Evolutionary conservation across 2,329 filamentous ascomycete species (phyloP), one percentile per base, ranked within the genome.

Genomic region (Chaetomium sp.): DNA sequence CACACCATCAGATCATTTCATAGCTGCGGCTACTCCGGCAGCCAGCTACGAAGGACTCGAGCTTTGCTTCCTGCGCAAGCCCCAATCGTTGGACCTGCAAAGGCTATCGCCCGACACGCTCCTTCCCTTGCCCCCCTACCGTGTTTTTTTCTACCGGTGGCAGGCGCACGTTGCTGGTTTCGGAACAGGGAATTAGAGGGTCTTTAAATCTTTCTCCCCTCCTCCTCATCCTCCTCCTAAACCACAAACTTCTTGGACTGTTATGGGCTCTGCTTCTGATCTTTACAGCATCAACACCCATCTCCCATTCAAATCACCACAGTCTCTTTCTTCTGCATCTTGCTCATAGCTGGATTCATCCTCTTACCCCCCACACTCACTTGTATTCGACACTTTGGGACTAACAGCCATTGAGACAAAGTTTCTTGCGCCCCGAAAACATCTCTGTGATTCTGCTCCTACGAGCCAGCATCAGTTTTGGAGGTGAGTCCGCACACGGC

Each of bases 301-400:
- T 69, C 68, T 66, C 49, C 59, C 69, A 68, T 67, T 12, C 40
- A 68, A 67, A 70, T 67, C 68, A 66, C 65, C 68, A 68, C 71
- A 71, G 66, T 73, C 73, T 74, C 74, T 76, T 74, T 69, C 68
- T 68, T 65, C 19, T 27, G 70, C 75, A 77, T 77, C 74, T 81
- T 81, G 79, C 77, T 79, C 74, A 76, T 80, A 81, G 76, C 77
- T 79, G 71, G 75, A 75, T 76, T 77, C 76, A 79, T 80, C 75
- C 77, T 78, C 74, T 78, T 76, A 77, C 73, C 72, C 67, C 69
- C 56, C 57, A 60, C 74, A 68, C 75, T 80, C 76, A 74, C 77
- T 81, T 78, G 75, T 76, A 80, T 78, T 74, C 73, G 69, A 70
- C 70, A 72, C 74, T 75, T 75, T 79, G 78, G 77, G 76, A 76